Conservation (phyloP, 805 yeast species). For the Saccharomycopsis fibuligera region DNA sequence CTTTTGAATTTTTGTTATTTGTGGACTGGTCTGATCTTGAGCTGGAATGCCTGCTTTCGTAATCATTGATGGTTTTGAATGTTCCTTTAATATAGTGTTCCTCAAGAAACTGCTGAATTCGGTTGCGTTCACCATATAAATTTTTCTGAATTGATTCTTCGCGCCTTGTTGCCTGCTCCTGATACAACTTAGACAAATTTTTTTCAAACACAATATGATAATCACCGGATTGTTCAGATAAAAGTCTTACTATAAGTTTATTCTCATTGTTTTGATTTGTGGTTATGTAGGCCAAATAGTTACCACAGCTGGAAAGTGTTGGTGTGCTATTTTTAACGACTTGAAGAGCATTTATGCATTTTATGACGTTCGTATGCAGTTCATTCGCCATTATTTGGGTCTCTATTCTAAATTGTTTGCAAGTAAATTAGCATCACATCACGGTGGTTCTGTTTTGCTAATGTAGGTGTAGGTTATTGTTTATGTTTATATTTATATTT, state of each 20-base stretch:
- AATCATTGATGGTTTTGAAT: slow-evolving; percentile 1
- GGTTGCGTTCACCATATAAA: not conserved
- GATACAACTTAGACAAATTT: slow-evolving; percentile 4
- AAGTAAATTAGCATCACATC: no score
- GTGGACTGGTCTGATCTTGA: no score
- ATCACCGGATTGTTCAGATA: not conserved
- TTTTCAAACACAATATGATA: slow-evolving; percentile 5
- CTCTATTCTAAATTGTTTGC: no score
- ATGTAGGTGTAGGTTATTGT: no score
- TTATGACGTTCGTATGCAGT: not conserved
- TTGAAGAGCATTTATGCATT: slow-evolving; percentile 5
- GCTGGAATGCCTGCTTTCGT: no score
- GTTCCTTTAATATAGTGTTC: slow-evolving; percentile 9
- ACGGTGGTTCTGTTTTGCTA: no score
- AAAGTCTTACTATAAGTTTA: slow-evolving; percentile 15
- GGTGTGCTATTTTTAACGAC: slow-evolving; percentile 3
- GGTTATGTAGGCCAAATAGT: slow-evolving; percentile 14
- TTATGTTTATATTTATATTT: no score
- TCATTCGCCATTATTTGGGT: no score
- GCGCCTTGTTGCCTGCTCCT: not conserved
- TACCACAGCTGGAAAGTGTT: slow-evolving; percentile 7
- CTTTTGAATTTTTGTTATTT: no score
- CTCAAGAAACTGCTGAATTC: slow-evolving; percentile 3
- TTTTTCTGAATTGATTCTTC: no score
- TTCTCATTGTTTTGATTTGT: not conserved